Conservation (phyloP, 768 basidiomycete genomes). For the Suillus subaureus region DNA sequence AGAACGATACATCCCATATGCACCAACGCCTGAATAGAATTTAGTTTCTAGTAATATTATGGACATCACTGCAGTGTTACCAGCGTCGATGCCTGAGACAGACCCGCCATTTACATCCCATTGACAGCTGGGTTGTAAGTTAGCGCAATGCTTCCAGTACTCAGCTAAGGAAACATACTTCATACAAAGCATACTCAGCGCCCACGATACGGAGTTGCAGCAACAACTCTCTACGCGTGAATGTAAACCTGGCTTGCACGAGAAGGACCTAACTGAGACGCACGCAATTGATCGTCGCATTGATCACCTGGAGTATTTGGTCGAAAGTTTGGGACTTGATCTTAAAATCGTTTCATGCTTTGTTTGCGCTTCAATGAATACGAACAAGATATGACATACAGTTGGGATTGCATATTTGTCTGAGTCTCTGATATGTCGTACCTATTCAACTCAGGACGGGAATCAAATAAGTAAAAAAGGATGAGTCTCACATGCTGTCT, state of each 20-base stretch:
- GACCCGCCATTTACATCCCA: conserved; percentile 18
- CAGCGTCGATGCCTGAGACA: conserved; percentile 19
- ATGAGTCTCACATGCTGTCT: conserved; percentile 27
- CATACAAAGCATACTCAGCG: conserved; percentile 31
- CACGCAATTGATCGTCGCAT: conserved; percentile 28
- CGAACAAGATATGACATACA: conserved; percentile 20
- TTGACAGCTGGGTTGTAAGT: conserved; percentile 22
- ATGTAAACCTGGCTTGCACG: background rate
- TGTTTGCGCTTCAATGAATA: background rate
- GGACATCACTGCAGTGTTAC: conserved; percentile 1
- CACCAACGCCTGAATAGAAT: conserved; percentile 10
- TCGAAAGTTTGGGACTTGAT: conserved; percentile 25
- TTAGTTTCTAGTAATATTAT: conserved; percentile 13
- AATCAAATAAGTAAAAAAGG: background rate
- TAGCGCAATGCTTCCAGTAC: background rate
- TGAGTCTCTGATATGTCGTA: conserved; percentile 26
- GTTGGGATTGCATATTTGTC: conserved; percentile 25
- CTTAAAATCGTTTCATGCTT: conserved; percentile 1
- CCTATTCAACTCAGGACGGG: conserved; percentile 15
- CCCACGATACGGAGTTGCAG: conserved; percentile 30
- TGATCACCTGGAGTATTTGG: conserved; percentile 26
- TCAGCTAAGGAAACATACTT: conserved; percentile 18
- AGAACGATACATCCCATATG: conserved; percentile 15
- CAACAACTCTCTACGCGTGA: conserved; percentile 23
- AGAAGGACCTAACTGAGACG: background rate